These are phyloP conservation scores for Dothidotthia symphoricarpi DNA, from an alignment of 2,329 filamentous ascomycete species.

Conservation along the genomic window DNA sequence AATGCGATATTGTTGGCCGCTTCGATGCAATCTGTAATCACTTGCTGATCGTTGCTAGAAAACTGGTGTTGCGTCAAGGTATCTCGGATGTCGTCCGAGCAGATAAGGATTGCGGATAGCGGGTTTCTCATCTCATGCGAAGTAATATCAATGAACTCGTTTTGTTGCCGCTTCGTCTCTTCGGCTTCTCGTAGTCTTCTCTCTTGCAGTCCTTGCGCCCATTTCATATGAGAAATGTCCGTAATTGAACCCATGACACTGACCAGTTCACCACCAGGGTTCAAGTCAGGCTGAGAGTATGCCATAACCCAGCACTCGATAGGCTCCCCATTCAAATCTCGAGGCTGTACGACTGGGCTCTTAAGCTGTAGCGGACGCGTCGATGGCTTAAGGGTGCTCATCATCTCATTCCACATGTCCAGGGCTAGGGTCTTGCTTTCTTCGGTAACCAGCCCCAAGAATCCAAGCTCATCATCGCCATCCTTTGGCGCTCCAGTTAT, in stretches of 20 bases:
- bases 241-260: constrained; percentile 34
- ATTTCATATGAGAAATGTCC: constrained; percentile 38
- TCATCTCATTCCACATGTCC: constrained; percentile 43
- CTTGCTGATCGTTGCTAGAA: constrained; percentile 10
- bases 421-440: constrained; percentile 34
- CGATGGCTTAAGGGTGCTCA: constrained; percentile 38
- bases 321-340: constrained; percentile 38
- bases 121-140: constrained; percentile 40
- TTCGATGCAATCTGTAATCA: constrained; percentile 28
- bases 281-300: constrained; percentile 30
- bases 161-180: constrained; percentile 35
- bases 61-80: constrained; percentile 24
- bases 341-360: constrained; percentile 30
- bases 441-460: constrained; percentile 44
- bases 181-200: constrained; percentile 29
- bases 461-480: constrained; percentile 43
- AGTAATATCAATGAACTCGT: constrained; percentile 41
- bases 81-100: constrained; percentile 34
- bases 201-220: constrained; percentile 37
- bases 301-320: constrained; percentile 49
- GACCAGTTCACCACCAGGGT: constrained; percentile 23
- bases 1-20: constrained; percentile 44
- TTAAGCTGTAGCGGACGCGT: constrained; percentile 48
- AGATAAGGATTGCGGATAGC: constrained; percentile 35
- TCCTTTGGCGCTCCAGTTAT: constrained; percentile 48